Evolutionary conservation across 1,139 yeast species (phyloP).

Genomic region (Taiozyma onychis): DNA sequence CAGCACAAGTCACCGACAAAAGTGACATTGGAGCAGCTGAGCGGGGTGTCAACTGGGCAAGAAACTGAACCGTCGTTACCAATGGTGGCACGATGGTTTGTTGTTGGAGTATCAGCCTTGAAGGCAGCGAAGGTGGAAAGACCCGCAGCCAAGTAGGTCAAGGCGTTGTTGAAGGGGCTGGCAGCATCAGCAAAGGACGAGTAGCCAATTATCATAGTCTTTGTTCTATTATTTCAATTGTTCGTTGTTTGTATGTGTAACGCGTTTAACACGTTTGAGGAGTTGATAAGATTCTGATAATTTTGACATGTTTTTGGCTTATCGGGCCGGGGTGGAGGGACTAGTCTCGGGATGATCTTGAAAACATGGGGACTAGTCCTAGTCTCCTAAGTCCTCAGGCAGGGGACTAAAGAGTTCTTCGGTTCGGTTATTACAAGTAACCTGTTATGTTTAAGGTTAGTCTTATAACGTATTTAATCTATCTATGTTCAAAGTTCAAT

Average conservation of each 20-base stretch:
- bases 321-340: neutral
- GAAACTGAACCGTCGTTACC: conserved; percentile 16
- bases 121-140: neutral
- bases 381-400: too few relatives aligned
- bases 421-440: too few relatives aligned
- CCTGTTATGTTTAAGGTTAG: too few relatives aligned
- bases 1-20: conserved; percentile 61
- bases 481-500: too few relatives aligned
- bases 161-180: neutral
- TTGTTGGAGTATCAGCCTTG: neutral
- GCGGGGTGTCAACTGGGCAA: conserved; percentile 66
- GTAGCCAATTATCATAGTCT: neutral
- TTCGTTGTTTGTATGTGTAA: neutral
- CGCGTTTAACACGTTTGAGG: neutral
- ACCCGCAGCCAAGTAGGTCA: neutral
- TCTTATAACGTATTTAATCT: too few relatives aligned
- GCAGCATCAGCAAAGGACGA: neutral
- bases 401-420: too few relatives aligned
- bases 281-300: neutral
- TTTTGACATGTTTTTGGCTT: neutral
- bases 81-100: neutral
- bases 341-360: neutral
- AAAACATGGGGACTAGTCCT: neutral
- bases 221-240: neutral
- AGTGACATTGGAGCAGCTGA: conserved; percentile 51